Conservation (phyloP, 371 early-diverging fungal genomes). For the Mortierella sp. region DNA sequence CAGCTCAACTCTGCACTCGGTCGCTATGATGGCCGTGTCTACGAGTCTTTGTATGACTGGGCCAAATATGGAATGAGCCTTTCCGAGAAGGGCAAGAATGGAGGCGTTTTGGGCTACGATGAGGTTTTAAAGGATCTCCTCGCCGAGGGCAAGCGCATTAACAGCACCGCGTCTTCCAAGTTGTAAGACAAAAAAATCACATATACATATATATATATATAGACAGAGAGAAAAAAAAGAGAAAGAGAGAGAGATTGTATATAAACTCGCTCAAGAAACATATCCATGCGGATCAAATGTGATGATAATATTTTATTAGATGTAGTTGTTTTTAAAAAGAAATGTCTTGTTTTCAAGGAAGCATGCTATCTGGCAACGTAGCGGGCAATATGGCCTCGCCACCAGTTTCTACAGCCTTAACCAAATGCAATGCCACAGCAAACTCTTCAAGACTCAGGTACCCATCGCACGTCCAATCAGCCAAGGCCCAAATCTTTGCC, state of each 20-base stretch:
- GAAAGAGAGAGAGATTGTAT: not conserved
- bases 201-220: not conserved
- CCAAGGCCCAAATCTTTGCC: slow-evolving; percentile 76
- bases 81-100: slow-evolving; percentile 44
- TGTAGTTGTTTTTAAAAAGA: not conserved
- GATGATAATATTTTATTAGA: not conserved
- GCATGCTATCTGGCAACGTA: slow-evolving; percentile 61
- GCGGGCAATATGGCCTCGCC: slow-evolving; percentile 61
- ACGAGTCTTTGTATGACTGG: slow-evolving; percentile 78
- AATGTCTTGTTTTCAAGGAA: slow-evolving; percentile 51
- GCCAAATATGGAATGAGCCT: slow-evolving; percentile 61
- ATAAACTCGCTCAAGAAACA: not conserved
- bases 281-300: not conserved
- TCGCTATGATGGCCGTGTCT: slow-evolving; percentile 80
- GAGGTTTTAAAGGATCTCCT: slow-evolving; percentile 50
- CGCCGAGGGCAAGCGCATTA: slow-evolving; percentile 45
- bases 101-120: slow-evolving; percentile 49
- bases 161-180: slow-evolving; percentile 29
- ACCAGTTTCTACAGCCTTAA: slow-evolving; percentile 65
- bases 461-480: slow-evolving; percentile 81
- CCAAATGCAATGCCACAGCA: slow-evolving; percentile 74
- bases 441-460: slow-evolving; percentile 80
- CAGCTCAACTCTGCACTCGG: slow-evolving; percentile 82
- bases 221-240: not conserved
- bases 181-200: slow-evolving; percentile 11